Evolutionary conservation across 371 early-diverging fungal species (phyloP).

Genomic region (Gilbertella persicaria): DNA sequence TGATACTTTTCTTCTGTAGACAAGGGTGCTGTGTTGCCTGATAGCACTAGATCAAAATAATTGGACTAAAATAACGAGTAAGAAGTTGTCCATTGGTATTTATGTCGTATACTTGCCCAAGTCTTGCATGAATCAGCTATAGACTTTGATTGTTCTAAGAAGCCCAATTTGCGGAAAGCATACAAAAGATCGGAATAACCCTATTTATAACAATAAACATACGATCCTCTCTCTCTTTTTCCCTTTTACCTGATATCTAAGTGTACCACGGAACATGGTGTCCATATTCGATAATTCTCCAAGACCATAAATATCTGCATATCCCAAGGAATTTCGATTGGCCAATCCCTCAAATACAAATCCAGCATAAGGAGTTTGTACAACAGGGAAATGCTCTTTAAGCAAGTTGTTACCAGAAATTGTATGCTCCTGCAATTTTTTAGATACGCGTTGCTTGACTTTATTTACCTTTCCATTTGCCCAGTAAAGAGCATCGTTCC

Average conservation of each 20-base stretch:
- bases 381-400: constrained; percentile 60
- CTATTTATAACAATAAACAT: constrained; percentile 17
- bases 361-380: constrained; percentile 74
- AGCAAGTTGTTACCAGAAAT: constrained; percentile 80
- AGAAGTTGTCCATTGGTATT: too few relatives aligned
- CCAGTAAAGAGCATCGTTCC: constrained; percentile 82
- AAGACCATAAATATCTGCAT: constrained; percentile 67
- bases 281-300: constrained; percentile 69
- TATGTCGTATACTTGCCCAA: too few relatives aligned
- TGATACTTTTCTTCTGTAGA: constrained; percentile 28
- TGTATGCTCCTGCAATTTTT: constrained; percentile 19
- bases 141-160: constrained; percentile 39
- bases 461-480: constrained; percentile 64
- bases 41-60: constrained; percentile 25
- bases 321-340: constrained; percentile 78
- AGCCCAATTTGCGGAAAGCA: constrained; percentile 62
- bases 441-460: neutral
- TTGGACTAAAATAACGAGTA: constrained; percentile 25
- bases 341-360: constrained; percentile 86
- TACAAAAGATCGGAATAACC: constrained; percentile 68
- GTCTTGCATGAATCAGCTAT: constrained; percentile 26
- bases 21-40: neutral
- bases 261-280: constrained; percentile 86
- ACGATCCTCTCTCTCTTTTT: neutral
- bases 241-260: constrained; percentile 66